Conservation (phyloP, 306 rosid species). For the peach (Prunus persica) region Prunus_persica_NCBIv2 NC_034011.1:11879501-11880000, state of each 20-base stretch:
- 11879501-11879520: neutral
- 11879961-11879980: neutral
- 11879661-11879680: neutral
- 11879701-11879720: no score
- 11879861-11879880: no score
- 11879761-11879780: no score
- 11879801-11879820: no score
- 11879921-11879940: neutral
- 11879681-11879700: no score
- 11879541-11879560: neutral
- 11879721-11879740: no score
- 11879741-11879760: no score
- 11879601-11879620: neutral
- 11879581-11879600: neutral
- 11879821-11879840: no score
- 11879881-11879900: neutral
- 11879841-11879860: no score
- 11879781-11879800: no score
- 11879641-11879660: neutral
- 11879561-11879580: neutral
- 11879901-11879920: neutral
- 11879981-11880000: neutral
- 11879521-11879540: neutral
- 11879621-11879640: neutral
- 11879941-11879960: neutral